Evolutionary conservation across 1,139 yeast species (phyloP), one percentile per base, ranked within the genome.

Genomic region (Meyerozyma smithsonii): DNA sequence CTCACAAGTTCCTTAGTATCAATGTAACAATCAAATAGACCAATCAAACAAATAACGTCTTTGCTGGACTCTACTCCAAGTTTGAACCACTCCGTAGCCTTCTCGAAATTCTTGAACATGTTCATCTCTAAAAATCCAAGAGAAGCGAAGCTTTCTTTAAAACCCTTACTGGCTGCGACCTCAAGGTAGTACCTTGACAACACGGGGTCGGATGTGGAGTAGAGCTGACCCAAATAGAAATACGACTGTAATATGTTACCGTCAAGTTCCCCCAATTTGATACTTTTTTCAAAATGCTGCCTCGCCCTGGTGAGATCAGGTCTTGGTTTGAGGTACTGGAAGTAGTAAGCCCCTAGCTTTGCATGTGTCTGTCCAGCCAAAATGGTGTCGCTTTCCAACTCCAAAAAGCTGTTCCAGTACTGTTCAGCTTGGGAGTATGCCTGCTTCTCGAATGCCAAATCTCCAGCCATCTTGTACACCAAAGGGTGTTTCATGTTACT

Each of bases 21-120:
- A 12, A 67, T 51, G 40, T 61, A 62, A 37, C 72, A 65, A 55
- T 89, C 96, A 54, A 88, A 84, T 42, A 79, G 69, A 0, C 97
- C 97, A 38, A 88, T 69, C 49, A 79, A 65, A 51, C 94, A 86
- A 32, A 79, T 72, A 35, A 78, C 67, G 48, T 77, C 82, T 24
- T 69, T 70, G 39, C 52, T 57, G 3, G 85, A 65, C 45, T 85
- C 92, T 28, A 77, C 70, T 0, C 96, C 97, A 36, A 89, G 62
- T 49, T 76, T 77, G 62, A 89, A 88, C 97, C 97, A 90, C 54
- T 87, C 88, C 32, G 71, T 63, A 0, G 95, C 87, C 48, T 78
- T 78, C 4, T 46, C 42, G 15, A 57, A 52, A 49, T 80, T 67
- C n/a, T 68, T 62, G 54, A 81, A 84, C 42, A 82, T 76, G 48